Percentiles rank a stretch among this genome's conserved stretches.
These are phyloP conservation scores for Colletotrichum musicola DNA, from an alignment of 2,329 filamentous ascomycete species.

Conservation along the genomic window DNA sequence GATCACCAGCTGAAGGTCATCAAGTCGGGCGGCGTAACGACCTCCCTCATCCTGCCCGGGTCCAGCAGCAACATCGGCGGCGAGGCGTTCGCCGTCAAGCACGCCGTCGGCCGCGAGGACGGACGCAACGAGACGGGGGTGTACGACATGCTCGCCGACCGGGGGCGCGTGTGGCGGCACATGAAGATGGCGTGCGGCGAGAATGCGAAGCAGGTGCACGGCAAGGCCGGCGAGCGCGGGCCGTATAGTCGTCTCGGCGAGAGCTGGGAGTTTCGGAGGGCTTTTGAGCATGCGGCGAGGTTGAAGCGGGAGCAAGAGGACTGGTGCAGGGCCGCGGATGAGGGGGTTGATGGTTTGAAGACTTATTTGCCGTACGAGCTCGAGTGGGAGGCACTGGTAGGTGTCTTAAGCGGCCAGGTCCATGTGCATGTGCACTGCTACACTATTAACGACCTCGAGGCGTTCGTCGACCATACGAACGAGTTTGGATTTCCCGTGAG, in stretches of 20 bases:
- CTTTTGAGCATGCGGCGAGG: slow-evolving; percentile 71
- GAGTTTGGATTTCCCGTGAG: slow-evolving; percentile 77
- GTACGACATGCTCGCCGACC: slow-evolving; percentile 74
- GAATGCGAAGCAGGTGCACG: slow-evolving; percentile 75
- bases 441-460: slow-evolving; percentile 76
- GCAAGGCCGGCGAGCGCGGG: slow-evolving; percentile 64
- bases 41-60: slow-evolving; percentile 74
- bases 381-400: slow-evolving; percentile 72
- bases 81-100: slow-evolving; percentile 77
- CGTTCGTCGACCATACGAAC: slow-evolving; percentile 77
- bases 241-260: slow-evolving; percentile 75
- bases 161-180: slow-evolving; percentile 74
- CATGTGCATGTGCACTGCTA: slow-evolving; percentile 80
- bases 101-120: slow-evolving; percentile 71
- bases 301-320: slow-evolving; percentile 73
- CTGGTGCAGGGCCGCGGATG: slow-evolving; percentile 72
- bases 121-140: slow-evolving; percentile 74
- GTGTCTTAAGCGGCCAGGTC: slow-evolving; percentile 75
- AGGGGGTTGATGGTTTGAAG: slow-evolving; percentile 62
- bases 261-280: slow-evolving; percentile 76
- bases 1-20: slow-evolving; percentile 77
- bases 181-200: slow-evolving; percentile 85
- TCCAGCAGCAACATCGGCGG: slow-evolving; percentile 80
- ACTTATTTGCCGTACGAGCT: slow-evolving; percentile 73
- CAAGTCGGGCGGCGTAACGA: slow-evolving; percentile 79